Base-by-base conservation (phyloP, 305 asterid species). In the Euphrasia arctica region DNA sequence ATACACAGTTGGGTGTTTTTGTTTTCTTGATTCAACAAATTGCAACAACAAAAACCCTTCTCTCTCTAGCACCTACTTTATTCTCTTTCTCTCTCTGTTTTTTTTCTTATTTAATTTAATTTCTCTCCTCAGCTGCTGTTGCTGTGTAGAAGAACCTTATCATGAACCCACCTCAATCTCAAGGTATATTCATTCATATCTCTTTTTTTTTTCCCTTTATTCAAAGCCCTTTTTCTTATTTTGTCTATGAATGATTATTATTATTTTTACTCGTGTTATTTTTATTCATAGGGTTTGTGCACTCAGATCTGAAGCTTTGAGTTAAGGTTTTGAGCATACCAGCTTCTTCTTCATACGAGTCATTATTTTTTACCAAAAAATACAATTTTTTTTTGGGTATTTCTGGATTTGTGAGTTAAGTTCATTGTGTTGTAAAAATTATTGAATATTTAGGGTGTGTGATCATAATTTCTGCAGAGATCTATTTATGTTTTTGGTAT, bases 241-340 rank as follows among this genome's bases (percentile, higher is more conserved):
- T 72, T 65, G 66, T 70, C 68, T 65, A 47, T 58, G 55, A 70
- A 9, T 64, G 9, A 3, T 6, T 61, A 49, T 57, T 55, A 55
- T 48, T 59, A 2, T 50, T 2, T 63, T 12, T 52, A 67, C 72
- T 67, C n/a, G 31, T 14, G 59, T 70, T 64, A 67, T 45, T 52
- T 50, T n/a, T 73, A 36, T 52, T 51, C 67, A 14, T 72, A 72
- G 75, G 78, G 68, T 63, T 57, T 70, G 28, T 56, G 69, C 57
- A 10, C 77, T 75, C 87, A 75, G 92, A 82, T 85, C 87, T 82
- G 83, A 68, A 62, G 65, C 70, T 48, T 66, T 74, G 72, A 66
- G 56, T 58, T 52, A 62, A 47, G 58, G 73, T 69, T 73, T 68
- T 51, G 71, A 66, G 66, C 66, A 66, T 49, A 43, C 68, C 59